phyloP scores from a whole-genome alignment of 257 asterid genomes.

The Cruciata laevipes region DNA sequence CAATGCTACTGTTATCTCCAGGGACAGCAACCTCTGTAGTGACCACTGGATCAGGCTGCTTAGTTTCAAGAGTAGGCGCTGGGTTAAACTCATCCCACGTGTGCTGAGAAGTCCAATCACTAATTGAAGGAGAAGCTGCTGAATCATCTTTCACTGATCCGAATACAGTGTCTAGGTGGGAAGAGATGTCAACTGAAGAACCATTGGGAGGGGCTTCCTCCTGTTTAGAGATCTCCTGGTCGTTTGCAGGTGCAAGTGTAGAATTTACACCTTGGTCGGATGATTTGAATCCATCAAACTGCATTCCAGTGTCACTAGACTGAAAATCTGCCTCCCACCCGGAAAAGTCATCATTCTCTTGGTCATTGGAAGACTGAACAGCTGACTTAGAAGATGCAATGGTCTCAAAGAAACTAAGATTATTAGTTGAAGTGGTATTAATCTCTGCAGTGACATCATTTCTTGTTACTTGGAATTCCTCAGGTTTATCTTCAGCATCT shows the following conservation, averaged over 20 bases:
- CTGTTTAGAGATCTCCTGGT: constrained; percentile 13
- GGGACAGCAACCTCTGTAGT: constrained; percentile 23
- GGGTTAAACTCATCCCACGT: constrained; percentile 39
- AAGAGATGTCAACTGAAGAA: constrained; percentile 44
- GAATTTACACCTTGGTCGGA: constrained; percentile 25
- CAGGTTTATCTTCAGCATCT: constrained; percentile 23
- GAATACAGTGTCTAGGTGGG: constrained; percentile 61
- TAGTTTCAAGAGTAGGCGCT: constrained; percentile 22
- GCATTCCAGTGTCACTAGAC: constrained; percentile 37
- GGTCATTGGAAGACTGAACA: constrained; percentile 26
- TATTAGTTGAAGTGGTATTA: constrained; percentile 34
- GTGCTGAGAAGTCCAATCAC: constrained; percentile 48
- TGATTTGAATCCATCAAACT: constrained; percentile 23
- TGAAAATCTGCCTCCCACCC: constrained; percentile 89
- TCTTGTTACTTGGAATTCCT: constrained; percentile 23
- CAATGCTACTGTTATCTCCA: constrained; percentile 19
- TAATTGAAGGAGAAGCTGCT: constrained; percentile 37
- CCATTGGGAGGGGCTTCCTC: constrained; percentile 19
- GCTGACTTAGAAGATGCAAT: constrained; percentile 37
- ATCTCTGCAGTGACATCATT: constrained; percentile 21
- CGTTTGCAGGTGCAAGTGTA: constrained; percentile 27
- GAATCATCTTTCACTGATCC: constrained; percentile 31
- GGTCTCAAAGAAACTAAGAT: constrained; percentile 45
- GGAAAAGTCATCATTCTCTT: constrained; percentile 31
- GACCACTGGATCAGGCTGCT: constrained; percentile 32